These are phyloP conservation scores for Falciphora oryzae DNA, from an alignment of 2,329 filamentous ascomycete species.

Conservation along the genomic window DNA sequence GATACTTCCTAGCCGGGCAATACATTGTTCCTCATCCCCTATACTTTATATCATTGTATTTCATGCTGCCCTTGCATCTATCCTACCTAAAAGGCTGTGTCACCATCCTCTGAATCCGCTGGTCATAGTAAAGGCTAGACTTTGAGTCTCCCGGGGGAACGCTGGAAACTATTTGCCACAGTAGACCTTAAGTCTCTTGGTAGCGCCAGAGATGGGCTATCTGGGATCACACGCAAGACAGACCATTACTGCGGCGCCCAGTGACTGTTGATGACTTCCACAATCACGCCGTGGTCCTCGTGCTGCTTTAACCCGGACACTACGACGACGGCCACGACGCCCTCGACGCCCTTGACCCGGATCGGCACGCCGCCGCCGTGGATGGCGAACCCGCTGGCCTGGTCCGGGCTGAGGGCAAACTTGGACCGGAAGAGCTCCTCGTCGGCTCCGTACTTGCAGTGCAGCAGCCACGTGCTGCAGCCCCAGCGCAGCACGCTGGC, in stretches of 20 bases:
- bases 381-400: slow-evolving; percentile 61
- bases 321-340: slow-evolving; percentile 67
- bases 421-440: slow-evolving; percentile 60
- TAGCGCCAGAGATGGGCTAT: no score
- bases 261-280: slow-evolving; percentile 36
- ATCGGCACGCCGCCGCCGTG: slow-evolving; percentile 74
- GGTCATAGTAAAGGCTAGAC: no score
- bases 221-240: no score
- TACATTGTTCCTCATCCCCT: no score
- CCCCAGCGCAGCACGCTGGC: slow-evolving; percentile 68
- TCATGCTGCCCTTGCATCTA: no score
- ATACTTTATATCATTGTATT: no score
- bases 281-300: slow-evolving; percentile 71
- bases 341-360: slow-evolving; percentile 66
- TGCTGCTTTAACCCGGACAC: slow-evolving; percentile 72
- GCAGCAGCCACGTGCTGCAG: slow-evolving; percentile 64
- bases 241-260: background rate
- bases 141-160: no score
- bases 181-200: no score
- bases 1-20: no score
- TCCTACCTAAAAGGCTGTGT: no score
- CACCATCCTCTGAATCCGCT: no score
- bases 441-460: slow-evolving; percentile 59
- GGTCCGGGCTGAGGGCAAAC: slow-evolving; percentile 52
- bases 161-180: no score